Percentiles rank a stretch among this genome's conserved stretches.
Evolutionary conservation across 2,329 filamentous ascomycete species (phyloP).

Genomic region (Penicillium sp.): DNA sequence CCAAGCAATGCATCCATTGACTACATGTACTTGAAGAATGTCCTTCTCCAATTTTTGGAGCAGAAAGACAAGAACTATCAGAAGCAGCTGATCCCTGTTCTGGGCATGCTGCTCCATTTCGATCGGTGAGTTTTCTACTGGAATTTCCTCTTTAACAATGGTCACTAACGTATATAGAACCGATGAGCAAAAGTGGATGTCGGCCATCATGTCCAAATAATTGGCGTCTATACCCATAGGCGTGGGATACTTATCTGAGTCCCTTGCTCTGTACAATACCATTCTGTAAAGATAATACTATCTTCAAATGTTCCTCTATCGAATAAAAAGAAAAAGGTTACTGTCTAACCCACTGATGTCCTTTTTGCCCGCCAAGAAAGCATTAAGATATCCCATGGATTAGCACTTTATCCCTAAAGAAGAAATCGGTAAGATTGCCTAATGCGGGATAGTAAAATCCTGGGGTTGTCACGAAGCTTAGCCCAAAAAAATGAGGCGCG

Average conservation of each 20-base stretch:
- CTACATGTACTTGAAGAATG: constrained; percentile 59
- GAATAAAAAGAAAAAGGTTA: background rate
- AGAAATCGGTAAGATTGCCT: background rate
- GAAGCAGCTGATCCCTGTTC: constrained; percentile 56
- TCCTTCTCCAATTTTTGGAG: constrained; percentile 58
- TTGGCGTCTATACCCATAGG: constrained; percentile 4
- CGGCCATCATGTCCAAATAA: constrained; percentile 55
- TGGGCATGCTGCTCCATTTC: constrained; percentile 59
- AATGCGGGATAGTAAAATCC: background rate
- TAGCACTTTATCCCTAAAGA: too few relatives aligned
- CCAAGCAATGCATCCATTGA: constrained; percentile 39
- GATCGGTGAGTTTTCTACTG: constrained; percentile 44
- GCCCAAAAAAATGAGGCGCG: background rate
- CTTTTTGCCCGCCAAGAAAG: background rate
- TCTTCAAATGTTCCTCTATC: background rate
- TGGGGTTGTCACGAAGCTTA: background rate
- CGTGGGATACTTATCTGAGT: background rate
- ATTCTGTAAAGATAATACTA: background rate
- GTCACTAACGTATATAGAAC: constrained; percentile 38
- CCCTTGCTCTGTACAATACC: constrained; percentile 4
- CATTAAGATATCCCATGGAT: background rate
- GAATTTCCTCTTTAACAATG: too few relatives aligned
- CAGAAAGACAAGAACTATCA: constrained; percentile 61
- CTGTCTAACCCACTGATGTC: background rate
- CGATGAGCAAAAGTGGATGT: constrained; percentile 81